phyloP scores from a whole-genome alignment of 805 yeast species.

The Hanseniaspora taiwanica region DNA sequence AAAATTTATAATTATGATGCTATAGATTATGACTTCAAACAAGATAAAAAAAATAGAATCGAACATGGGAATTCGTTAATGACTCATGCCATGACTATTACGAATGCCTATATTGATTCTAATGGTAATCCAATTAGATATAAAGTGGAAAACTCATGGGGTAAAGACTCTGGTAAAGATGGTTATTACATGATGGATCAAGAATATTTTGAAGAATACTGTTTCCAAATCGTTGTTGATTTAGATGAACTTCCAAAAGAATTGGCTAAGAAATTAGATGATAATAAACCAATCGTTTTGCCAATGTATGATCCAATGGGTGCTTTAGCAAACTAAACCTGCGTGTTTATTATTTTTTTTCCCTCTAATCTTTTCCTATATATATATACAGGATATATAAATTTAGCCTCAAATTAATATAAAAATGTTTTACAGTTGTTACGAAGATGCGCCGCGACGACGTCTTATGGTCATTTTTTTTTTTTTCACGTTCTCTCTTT shows the following conservation, averaged over 20 bases:
- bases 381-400: too few relatives aligned
- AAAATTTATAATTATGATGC: constrained; percentile 54
- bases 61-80: constrained; percentile 57
- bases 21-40: constrained; percentile 39
- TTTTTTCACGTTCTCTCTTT: too few relatives aligned
- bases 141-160: constrained; percentile 73
- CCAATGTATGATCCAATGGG: constrained; percentile 79
- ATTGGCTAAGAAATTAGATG: constrained; percentile 22
- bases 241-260: constrained; percentile 33
- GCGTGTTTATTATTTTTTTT: too few relatives aligned
- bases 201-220: constrained; percentile 61
- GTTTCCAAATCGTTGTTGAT: constrained; percentile 57
- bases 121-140: constrained; percentile 49
- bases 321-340: constrained; percentile 42
- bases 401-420: too few relatives aligned
- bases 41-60: constrained; percentile 56
- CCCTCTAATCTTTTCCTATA: too few relatives aligned
- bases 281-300: constrained; percentile 33
- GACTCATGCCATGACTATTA: constrained; percentile 86
- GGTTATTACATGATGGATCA: constrained; percentile 65
- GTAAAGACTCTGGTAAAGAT: constrained; percentile 49
- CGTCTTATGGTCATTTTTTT: too few relatives aligned
- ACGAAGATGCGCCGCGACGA: too few relatives aligned
- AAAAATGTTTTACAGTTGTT: too few relatives aligned
- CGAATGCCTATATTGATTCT: constrained; percentile 65